These are phyloP conservation scores for Trypanosoma rangeli DNA, from an alignment of 208 protist species.

Conservation along the genomic window DNA sequence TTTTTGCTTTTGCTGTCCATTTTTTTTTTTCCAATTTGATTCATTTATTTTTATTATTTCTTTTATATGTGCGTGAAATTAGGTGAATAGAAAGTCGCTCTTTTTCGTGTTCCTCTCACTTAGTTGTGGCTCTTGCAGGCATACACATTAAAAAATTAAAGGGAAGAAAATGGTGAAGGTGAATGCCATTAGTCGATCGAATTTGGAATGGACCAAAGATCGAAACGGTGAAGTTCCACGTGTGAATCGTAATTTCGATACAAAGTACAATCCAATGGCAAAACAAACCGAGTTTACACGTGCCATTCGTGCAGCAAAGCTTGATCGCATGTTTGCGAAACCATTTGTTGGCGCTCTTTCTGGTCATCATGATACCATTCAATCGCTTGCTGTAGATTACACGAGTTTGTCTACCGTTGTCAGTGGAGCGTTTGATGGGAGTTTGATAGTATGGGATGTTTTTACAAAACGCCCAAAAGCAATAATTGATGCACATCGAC, in stretches of 20 bases:
- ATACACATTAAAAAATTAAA: background rate
- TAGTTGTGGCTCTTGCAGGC: background rate
- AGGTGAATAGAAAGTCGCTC: background rate
- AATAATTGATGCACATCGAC: conserved; percentile 89
- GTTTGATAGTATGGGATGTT: conserved; percentile 87
- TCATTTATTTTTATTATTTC: background rate
- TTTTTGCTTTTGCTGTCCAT: conserved; percentile 5
- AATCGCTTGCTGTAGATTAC: conserved; percentile 87
- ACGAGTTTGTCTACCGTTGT: conserved; percentile 84
- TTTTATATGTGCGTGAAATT: conserved; percentile 2
- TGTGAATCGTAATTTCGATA: conserved; percentile 93
- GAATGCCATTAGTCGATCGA: conserved; percentile 91
- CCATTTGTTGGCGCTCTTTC: conserved; percentile 93
- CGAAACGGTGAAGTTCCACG: conserved; percentile 84
- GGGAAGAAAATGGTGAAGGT: conserved; percentile 87
- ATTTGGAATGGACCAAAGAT: conserved; percentile 93
- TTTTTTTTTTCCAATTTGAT: conserved; percentile 2
- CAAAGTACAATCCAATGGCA: conserved; percentile 95
- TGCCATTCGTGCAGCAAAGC: conserved; percentile 94
- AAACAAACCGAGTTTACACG: conserved; percentile 96
- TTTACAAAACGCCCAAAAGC: conserved; percentile 70
- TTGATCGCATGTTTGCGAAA: conserved; percentile 97
- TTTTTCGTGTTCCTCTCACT: conserved; percentile 3
- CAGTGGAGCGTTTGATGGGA: conserved; percentile 89
- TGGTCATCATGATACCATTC: conserved; percentile 93